These are phyloP conservation scores for Thalia dealbata DNA, from an alignment of 176 grass and related monocot species.

Conservation along the genomic window DNA sequence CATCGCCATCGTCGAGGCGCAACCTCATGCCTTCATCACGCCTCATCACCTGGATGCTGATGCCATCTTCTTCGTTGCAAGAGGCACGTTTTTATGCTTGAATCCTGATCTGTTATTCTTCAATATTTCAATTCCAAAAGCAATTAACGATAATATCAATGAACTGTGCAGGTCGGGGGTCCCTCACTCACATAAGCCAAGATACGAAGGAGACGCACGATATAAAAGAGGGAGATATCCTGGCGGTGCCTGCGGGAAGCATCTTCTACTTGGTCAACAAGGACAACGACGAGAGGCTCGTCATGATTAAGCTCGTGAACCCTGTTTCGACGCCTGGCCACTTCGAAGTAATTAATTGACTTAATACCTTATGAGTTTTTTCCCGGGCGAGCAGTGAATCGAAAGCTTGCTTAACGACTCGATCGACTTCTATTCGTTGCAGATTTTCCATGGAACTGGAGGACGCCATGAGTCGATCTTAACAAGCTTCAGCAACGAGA, in stretches of 20 bases:
- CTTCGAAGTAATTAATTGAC: slow-evolving; percentile 51
- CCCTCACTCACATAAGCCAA: slow-evolving; percentile 33
- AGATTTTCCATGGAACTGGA: slow-evolving; percentile 55
- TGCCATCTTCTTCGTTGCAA: slow-evolving; percentile 43
- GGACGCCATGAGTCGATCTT: slow-evolving; percentile 36
- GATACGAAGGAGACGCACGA: slow-evolving; percentile 41
- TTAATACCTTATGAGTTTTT: neutral
- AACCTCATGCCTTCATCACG: slow-evolving; percentile 48
- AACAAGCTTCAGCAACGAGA: slow-evolving; percentile 41
- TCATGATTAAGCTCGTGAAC: slow-evolving; percentile 42
- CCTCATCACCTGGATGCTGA: slow-evolving; percentile 56
- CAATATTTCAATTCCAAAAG: neutral
- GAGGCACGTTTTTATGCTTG: slow-evolving; percentile 20
- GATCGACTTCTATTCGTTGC: neutral
- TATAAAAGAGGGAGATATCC: slow-evolving; percentile 42
- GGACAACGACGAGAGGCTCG: slow-evolving; percentile 46
- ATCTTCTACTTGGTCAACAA: slow-evolving; percentile 56
- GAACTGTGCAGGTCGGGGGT: slow-evolving; percentile 34
- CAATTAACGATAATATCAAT: neutral
- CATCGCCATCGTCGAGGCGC: slow-evolving; percentile 39
- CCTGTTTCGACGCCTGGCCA: slow-evolving; percentile 52
- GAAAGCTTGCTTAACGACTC: too few relatives aligned
- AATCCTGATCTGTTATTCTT: neutral
- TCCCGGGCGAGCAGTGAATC: too few relatives aligned
- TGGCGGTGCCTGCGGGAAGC: slow-evolving; percentile 41